Percentiles rank a stretch among this genome's conserved stretches.
phyloP scores from a whole-genome alignment of 2,329 filamentous ascomycete genomes.

The Hymenoscyphus salicellus region DNA sequence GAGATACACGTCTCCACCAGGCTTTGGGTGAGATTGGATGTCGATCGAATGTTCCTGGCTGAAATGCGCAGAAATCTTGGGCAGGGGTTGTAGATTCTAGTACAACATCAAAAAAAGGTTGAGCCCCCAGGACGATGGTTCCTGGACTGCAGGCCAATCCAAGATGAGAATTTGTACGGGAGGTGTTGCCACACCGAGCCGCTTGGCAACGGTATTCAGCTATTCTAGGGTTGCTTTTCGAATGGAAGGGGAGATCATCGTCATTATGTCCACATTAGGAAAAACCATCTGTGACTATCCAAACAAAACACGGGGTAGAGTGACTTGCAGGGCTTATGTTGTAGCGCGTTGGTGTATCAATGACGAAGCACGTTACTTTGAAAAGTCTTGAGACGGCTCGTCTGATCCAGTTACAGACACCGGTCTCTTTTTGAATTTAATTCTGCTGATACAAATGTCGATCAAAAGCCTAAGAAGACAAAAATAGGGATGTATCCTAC shows the following conservation, averaged over 20 bases:
- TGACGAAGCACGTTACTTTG: not conserved
- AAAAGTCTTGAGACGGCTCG: not conserved
- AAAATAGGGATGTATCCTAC: no score
- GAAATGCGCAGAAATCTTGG: conserved; percentile 12
- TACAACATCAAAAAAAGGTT: not conserved
- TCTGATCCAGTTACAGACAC: not conserved
- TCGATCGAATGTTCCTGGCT: conserved; percentile 19
- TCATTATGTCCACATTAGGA: not conserved
- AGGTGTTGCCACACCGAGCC: not conserved
- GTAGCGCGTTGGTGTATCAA: not conserved
- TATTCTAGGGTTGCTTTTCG: not conserved
- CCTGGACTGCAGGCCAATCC: not conserved
- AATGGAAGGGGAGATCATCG: not conserved
- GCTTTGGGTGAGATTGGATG: conserved; percentile 14
- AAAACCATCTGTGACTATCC: not conserved
- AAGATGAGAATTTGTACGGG: not conserved
- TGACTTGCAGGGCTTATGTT: not conserved
- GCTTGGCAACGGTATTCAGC: conserved; percentile 2
- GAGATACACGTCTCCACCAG: not conserved
- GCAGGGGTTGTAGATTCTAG: not conserved
- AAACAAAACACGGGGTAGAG: not conserved
- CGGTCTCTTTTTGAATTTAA: not conserved
- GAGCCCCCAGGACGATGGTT: conserved; percentile 2
- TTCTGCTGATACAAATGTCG: not conserved
- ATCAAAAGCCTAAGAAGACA: not conserved